Base-by-base conservation (phyloP, 2,329 filamentous ascomycete species). In the Scytalidium sp. region DNA sequence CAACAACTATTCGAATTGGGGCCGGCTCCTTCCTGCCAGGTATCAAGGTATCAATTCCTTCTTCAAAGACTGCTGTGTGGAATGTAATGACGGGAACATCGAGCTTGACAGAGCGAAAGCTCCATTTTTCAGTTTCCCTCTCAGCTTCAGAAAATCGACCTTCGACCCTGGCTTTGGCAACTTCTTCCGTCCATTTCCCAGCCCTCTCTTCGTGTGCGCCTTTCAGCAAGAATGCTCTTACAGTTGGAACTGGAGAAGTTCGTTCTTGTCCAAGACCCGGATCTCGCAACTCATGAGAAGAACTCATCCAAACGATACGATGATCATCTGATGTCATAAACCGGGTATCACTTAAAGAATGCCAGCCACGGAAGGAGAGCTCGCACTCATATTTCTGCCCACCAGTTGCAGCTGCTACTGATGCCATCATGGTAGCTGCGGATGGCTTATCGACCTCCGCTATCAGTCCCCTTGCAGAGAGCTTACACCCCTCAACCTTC, bases 371-470 rank as follows among this genome's bases (percentile, higher is more conserved):
- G 61, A 96, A 94, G 1, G 80, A 79, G 43, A 96, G 80, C 43
- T 95, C 90, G 54, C 84, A 85, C 0, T 76, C 59, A 32, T 64
- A 74, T 10, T 80, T 79, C 9, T 76, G 75, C 0, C 83, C 83
- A 25, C 77, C 82, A 22, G 76, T 82, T 20, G 78, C 78, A 52
- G 84, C 83, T 10, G 81, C 84, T 75, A 84, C 81, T 9, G 80
- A 81, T 21, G 79, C 79, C 51, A 85, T 75, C 50, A 86, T 71
- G 3, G 78, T 78, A 36, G 83, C 80, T 2, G 83, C 76, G 2
- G 83, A 87, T 19, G 87, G 87, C 61, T 88, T 92, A 62, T 97
- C 92, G 29, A 97, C 78, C 61, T 97, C 91, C 3, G 91, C 84
- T 48, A 95, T 70, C 46, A 97, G 71, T 50, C 90, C 88, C 36